A percentile compares a stretch with the other conserved stretches of the same genome.
Conservation (phyloP, 441 rosid species). For the Syzygium syzygioides region DNA sequence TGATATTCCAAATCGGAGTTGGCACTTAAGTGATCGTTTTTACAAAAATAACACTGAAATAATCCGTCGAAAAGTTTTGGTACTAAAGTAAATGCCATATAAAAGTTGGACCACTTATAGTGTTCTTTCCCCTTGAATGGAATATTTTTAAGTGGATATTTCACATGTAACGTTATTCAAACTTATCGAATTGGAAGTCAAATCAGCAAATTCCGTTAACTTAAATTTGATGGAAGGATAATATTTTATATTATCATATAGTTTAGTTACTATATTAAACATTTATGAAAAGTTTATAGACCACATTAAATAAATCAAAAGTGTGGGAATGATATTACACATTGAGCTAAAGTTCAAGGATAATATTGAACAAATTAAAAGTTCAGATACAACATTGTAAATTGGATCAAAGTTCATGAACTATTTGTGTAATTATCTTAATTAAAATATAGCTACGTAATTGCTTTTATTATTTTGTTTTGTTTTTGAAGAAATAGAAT, state of each 20-base stretch:
- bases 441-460: not conserved
- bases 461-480: not conserved
- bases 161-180: not conserved
- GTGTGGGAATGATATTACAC: rapidly evolving
- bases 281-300: not conserved
- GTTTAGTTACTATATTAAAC: not conserved
- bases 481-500: not conserved
- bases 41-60: not conserved
- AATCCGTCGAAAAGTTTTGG: not conserved
- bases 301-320: not conserved
- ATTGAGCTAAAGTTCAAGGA: not conserved
- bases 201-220: not conserved
- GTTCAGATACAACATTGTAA: not conserved
- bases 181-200: not conserved
- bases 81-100: rapidly evolving
- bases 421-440: not conserved
- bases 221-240: not conserved
- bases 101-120: not conserved
- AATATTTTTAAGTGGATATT: not conserved
- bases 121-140: not conserved
- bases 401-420: not conserved
- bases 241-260: not conserved
- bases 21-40: not conserved
- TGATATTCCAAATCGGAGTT: not conserved
- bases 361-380: not conserved